These are phyloP conservation scores for Porcisia deanei DNA, from an alignment of 208 protist genomes.

Conservation along the genomic window DNA sequence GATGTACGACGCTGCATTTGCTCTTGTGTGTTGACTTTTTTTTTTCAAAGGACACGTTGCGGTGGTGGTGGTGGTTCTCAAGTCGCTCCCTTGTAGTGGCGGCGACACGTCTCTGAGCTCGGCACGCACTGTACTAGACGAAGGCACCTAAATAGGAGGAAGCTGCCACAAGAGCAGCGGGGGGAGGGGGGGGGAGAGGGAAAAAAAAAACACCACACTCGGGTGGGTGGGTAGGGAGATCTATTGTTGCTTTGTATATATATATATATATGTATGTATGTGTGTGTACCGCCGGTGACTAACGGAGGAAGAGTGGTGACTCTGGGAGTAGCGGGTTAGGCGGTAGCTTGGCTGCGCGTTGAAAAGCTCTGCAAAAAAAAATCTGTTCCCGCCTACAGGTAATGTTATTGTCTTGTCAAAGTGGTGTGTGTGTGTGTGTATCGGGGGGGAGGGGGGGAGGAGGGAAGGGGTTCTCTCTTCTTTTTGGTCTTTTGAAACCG, in stretches of 20 bases:
- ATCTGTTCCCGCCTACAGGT: neutral
- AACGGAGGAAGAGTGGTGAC: neutral
- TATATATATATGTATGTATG: neutral
- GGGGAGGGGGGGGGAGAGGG: neutral
- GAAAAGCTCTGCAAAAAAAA: neutral
- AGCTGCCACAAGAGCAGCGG: neutral
- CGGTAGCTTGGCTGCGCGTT: neutral
- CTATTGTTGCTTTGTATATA: no score
- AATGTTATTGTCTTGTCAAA: neutral
- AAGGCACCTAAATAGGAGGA: no score
- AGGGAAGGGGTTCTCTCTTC: neutral
- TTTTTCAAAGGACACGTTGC: no score
- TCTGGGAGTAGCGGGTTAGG: neutral
- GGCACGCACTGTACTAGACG: neutral
- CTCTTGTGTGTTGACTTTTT: neutral
- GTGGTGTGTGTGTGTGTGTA: neutral
- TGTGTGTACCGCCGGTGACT: neutral
- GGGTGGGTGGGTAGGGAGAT: neutral
- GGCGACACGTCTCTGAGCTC: neutral
- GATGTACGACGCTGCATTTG: conserved; percentile 24
- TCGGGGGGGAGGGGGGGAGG: neutral
- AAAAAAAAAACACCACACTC: no score
- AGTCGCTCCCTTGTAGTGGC: neutral
- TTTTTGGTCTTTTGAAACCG: no score
- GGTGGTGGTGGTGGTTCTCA: no score